A percentile compares a stretch with the other conserved stretches of the same genome.
phyloP scores from a whole-genome alignment of 2,329 filamentous ascomycete genomes.

The Thermothelomyces thermophilus region DNA sequence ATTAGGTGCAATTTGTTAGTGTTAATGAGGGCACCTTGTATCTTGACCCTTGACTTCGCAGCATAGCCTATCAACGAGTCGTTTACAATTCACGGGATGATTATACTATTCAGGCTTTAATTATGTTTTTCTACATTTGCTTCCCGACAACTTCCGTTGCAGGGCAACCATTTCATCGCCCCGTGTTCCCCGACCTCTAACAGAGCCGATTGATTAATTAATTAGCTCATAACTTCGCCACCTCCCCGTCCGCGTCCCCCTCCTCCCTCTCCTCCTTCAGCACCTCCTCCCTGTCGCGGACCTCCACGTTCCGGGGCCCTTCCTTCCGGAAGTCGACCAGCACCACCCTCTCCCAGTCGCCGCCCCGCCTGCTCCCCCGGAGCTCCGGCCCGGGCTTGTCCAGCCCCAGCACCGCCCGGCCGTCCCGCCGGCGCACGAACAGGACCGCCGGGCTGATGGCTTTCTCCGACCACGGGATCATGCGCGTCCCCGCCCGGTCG shows the following conservation, averaged over 20 bases:
- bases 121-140: too few species aligned
- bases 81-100: too few species aligned
- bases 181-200: too few species aligned
- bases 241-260: slow-evolving; percentile 26
- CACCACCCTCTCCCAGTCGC: slow-evolving; percentile 55
- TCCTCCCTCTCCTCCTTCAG: slow-evolving; percentile 38
- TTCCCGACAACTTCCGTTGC: too few species aligned
- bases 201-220: too few species aligned
- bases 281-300: slow-evolving; percentile 44
- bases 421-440: slow-evolving; percentile 39
- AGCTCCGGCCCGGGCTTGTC: slow-evolving; percentile 54
- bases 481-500: slow-evolving; percentile 34
- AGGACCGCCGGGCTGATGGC: slow-evolving; percentile 52
- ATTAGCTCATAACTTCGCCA: too few species aligned
- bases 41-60: too few species aligned
- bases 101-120: too few species aligned
- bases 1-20: too few species aligned
- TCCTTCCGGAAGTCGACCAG: slow-evolving; percentile 47
- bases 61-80: too few species aligned
- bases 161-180: too few species aligned
- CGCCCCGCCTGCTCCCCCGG: slow-evolving; percentile 39
- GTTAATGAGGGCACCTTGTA: too few species aligned
- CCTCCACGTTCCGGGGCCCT: slow-evolving; percentile 46
- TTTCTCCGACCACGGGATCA: slow-evolving; percentile 53
- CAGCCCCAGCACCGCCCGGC: slow-evolving; percentile 47